A percentile compares a stretch with the other conserved stretches of the same genome.
Evolutionary conservation across 768 basidiomycete species (phyloP).

Genomic region (Rickenella mellea): DNA sequence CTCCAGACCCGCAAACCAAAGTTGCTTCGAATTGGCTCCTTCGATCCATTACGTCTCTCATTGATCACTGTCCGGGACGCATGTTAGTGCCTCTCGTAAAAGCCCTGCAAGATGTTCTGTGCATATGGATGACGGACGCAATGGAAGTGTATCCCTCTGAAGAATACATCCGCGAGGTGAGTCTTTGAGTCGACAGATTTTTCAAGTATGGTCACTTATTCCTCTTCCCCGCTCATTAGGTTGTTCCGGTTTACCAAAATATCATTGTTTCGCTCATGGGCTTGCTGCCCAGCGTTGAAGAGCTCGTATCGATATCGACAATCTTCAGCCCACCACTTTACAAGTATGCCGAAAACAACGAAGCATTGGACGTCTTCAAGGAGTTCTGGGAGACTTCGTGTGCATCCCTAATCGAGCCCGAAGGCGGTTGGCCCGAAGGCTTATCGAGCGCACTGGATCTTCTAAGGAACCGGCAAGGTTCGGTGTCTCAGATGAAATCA

Average conservation of each 20-base stretch:
- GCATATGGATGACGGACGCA: constrained; percentile 59
- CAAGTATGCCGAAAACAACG: constrained; percentile 29
- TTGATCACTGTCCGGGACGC: constrained; percentile 48
- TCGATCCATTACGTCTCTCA: constrained; percentile 38
- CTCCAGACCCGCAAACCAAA: constrained; percentile 46
- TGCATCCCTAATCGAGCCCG: constrained; percentile 28
- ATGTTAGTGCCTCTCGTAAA: constrained; percentile 37
- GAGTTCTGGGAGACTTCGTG: constrained; percentile 55
- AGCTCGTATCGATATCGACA: constrained; percentile 37
- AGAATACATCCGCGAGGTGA: constrained; percentile 52
- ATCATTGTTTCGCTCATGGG: constrained; percentile 41
- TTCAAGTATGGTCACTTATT: background rate
- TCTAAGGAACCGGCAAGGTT: too few relatives aligned
- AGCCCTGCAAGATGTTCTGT: constrained; percentile 41
- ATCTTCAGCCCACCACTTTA: constrained; percentile 51
- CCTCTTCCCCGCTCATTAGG: constrained; percentile 24
- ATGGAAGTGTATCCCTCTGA: constrained; percentile 35
- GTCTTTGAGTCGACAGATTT: constrained; percentile 17
- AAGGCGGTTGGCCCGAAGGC: constrained; percentile 41
- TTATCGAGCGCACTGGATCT: background rate
- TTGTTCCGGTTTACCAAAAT: constrained; percentile 56
- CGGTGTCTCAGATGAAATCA: too few relatives aligned
- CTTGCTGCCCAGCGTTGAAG: constrained; percentile 28
- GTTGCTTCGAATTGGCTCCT: constrained; percentile 54
- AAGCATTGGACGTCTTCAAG: constrained; percentile 41